Evolutionary conservation across 129 eudicot genomes (phyloP).

Genomic region (Dittrichia graveolens): DNA sequence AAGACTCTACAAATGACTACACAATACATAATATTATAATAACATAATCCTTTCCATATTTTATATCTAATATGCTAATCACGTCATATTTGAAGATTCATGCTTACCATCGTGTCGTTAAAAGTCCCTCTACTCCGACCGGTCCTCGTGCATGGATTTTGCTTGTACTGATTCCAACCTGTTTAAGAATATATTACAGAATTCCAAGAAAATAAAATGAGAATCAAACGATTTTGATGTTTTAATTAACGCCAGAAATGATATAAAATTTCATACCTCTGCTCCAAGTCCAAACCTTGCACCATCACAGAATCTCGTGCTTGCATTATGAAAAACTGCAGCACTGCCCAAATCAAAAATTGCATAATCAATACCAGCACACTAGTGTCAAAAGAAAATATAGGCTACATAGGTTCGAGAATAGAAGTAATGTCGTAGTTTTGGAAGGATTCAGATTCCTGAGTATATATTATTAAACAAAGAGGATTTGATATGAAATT

Average conservation of each 20-base stretch:
- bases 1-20: too few relatives aligned
- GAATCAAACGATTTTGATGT: background rate
- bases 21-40: too few relatives aligned
- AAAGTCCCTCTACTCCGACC: slow-evolving; percentile 92
- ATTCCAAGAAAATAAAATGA: slow-evolving; percentile 9
- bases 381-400: background rate
- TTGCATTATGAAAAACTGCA: slow-evolving; percentile 95
- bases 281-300: slow-evolving; percentile 96
- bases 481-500: background rate
- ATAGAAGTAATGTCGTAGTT: background rate
- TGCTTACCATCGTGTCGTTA: slow-evolving; percentile 85
- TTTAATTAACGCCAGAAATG: background rate
- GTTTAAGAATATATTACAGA: background rate
- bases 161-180: slow-evolving; percentile 98
- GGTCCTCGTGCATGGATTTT: slow-evolving; percentile 97
- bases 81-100: background rate
- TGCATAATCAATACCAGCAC: slow-evolving; percentile 1
- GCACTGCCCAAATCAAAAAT: slow-evolving; percentile 56
- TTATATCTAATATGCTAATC: too few relatives aligned
- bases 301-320: slow-evolving; percentile 98
- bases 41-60: too few relatives aligned
- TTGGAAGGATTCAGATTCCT: background rate
- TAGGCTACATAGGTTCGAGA: background rate
- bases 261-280: slow-evolving; percentile 55
- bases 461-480: background rate